Evolutionary conservation across 2,329 filamentous ascomycete species (phyloP).

Genomic region (Elsinoe perseae): DNA sequence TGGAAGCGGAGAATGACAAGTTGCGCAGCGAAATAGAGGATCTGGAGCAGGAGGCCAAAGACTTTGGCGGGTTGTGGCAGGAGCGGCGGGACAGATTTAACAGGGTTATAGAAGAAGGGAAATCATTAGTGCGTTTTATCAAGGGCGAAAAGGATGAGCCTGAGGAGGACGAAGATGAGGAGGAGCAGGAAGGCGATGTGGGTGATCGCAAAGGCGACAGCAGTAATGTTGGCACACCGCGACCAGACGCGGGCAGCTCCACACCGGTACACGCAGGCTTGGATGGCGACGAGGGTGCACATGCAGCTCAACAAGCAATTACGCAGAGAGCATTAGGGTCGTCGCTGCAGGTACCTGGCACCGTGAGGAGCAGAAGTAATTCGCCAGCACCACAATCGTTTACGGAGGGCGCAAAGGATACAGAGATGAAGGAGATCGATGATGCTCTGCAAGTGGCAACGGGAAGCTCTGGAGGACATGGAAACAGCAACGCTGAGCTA

Average conservation of each 20-base stretch:
- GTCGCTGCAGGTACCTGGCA: constrained; percentile 16
- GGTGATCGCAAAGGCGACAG: constrained; percentile 35
- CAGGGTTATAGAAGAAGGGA: constrained; percentile 83
- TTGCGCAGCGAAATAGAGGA: constrained; percentile 82
- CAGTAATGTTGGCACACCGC: constrained; percentile 40
- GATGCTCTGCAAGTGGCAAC: constrained; percentile 11
- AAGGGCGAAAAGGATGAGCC: constrained; percentile 94
- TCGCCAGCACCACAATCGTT: constrained; percentile 16
- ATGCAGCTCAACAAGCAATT: constrained; percentile 15
- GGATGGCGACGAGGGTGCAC: constrained; percentile 23
- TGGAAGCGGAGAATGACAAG: constrained; percentile 67
- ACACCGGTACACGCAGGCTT: constrained; percentile 34
- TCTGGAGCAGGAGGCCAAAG: constrained; percentile 72
- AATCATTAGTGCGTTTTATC: constrained; percentile 74
- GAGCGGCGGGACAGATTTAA: constrained; percentile 82
- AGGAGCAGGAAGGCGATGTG: constrained; percentile 47
- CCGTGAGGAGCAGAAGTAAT: constrained; percentile 15
- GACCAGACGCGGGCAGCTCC: constrained; percentile 31
- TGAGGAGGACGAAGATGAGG: constrained; percentile 67
- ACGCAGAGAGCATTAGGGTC: constrained; percentile 19
- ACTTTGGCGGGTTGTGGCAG: constrained; percentile 74
- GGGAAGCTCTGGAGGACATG: not conserved
- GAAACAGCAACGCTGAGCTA: constrained; percentile 19
- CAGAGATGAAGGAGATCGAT: constrained; percentile 19
- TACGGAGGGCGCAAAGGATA: constrained; percentile 20